Conservation (phyloP, 805 yeast species). For the Kockiozyma suomiensis region DNA sequence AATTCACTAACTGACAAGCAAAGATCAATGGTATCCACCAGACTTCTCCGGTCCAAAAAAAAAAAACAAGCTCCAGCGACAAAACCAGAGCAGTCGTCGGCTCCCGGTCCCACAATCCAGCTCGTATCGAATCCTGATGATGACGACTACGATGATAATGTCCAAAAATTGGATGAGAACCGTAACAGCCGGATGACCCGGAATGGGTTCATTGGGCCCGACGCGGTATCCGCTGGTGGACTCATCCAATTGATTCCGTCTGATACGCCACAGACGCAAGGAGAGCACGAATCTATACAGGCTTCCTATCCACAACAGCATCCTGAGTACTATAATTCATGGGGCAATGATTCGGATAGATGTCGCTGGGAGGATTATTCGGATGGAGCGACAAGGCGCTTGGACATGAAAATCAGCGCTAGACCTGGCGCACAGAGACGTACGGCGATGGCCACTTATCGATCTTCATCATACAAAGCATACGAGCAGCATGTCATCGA, state of each 20-base stretch:
- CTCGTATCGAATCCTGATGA: neutral
- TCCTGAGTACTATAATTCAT: too few relatives aligned
- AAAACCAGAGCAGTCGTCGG: neutral
- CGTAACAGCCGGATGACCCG: neutral
- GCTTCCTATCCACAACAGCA: too few relatives aligned
- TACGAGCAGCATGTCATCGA: slow-evolving; percentile 12
- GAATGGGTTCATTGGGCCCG: neutral
- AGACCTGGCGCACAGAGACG: slow-evolving; percentile 21
- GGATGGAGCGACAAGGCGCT: neutral
- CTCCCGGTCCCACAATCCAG: neutral
- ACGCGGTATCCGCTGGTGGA: slow-evolving; percentile 1
- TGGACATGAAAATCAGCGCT: slow-evolving; percentile 2
- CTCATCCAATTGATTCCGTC: slow-evolving; percentile 20
- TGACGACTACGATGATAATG: neutral
- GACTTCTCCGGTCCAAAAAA: slow-evolving; percentile 20
- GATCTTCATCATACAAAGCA: slow-evolving; percentile 8
- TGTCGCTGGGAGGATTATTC: neutral
- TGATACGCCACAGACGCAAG: neutral
- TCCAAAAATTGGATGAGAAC: neutral
- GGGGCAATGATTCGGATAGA: neutral
- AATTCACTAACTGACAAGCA: neutral
- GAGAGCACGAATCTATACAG: neutral
- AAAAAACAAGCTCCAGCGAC: neutral
- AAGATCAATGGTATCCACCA: slow-evolving; percentile 15
- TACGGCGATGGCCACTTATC: slow-evolving; percentile 23